Conservation (phyloP, 768 basidiomycete species). For the Hericium rajendrae region DNA sequence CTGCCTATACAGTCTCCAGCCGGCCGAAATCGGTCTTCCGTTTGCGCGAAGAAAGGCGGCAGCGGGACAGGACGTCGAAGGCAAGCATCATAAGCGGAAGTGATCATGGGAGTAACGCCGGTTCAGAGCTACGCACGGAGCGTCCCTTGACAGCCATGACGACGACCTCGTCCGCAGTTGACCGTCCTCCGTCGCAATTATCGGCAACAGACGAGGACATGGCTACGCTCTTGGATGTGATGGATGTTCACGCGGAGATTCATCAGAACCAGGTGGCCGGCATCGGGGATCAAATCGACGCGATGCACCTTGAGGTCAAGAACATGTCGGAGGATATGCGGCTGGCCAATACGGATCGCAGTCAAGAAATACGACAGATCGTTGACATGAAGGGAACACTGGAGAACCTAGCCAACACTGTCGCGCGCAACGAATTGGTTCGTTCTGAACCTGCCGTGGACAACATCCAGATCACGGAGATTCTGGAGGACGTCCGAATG, state of each 20-base stretch:
- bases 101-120: not conserved
- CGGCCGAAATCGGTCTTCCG: conserved; percentile 14
- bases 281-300: conserved; percentile 1
- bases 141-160: not conserved
- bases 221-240: conserved; percentile 7
- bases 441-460: not conserved
- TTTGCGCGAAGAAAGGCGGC: conserved; percentile 14
- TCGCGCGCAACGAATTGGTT: not conserved
- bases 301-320: conserved; percentile 7
- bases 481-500: conserved; percentile 28
- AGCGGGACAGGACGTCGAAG: not conserved
- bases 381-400: conserved; percentile 15
- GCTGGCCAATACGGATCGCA: conserved; percentile 5
- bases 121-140: not conserved
- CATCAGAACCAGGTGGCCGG: conserved; percentile 11
- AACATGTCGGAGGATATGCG: conserved; percentile 4
- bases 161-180: not conserved
- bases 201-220: conserved; percentile 3
- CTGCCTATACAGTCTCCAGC: not conserved
- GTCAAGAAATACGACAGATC: conserved; percentile 2
- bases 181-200: conserved; percentile 6
- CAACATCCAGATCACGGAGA: not conserved
- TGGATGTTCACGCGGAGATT: conserved; percentile 12
- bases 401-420: conserved; percentile 13
- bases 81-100: not conserved